Evolutionary conservation across 768 basidiomycete species (phyloP), one percentile per base, ranked within the genome.

Genomic region (Leccinum broughii): DNA sequence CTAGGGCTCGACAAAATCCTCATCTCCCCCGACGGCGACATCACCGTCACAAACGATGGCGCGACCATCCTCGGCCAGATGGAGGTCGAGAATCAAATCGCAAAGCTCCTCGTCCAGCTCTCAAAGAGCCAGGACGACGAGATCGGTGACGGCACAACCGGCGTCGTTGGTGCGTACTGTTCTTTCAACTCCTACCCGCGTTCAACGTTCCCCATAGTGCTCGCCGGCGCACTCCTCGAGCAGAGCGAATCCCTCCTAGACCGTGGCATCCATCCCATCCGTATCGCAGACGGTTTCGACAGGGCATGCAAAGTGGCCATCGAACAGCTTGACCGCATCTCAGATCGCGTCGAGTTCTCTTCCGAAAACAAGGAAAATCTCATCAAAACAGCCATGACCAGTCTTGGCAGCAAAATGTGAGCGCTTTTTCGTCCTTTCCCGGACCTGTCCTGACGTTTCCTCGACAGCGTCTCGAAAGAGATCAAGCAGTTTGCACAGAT

Each of bases 121-220:
- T 95, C 93, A 17, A 96, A 95, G 80, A 94, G 92, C 73, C 97
- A 99, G 79, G 97, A 99, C 74, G 97, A 99, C 75, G 97, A 99
- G 80, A 96, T 99, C 72, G 97, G 97, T 26, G 97, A 99, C 77
- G 97, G 97, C 61, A 98, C 97, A 6, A 98, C 97, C 30, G 97
- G 97, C 74, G 97, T 99, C 61, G 97, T 98, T 64, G 95, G 95
- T 96, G 72, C 70, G 93, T 84, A 55, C 34, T 54, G 26, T 56
- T 50, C 58, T 39, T 32, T 8, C 61, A n/a, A 60, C 58, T 22
- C 58, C 22, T 37, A 51, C 41, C 39, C 54, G 37, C 61, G 34
- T 37, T 57, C 55, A 63, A 49, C 39, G 8, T 48, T 22, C 6
- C 17, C 51, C 24, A 4, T 60, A 95, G 96, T 99, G 3, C 89